Evolutionary conservation across 306 rosid species (phyloP).

Genomic region (Dryas drummondii): DNA sequence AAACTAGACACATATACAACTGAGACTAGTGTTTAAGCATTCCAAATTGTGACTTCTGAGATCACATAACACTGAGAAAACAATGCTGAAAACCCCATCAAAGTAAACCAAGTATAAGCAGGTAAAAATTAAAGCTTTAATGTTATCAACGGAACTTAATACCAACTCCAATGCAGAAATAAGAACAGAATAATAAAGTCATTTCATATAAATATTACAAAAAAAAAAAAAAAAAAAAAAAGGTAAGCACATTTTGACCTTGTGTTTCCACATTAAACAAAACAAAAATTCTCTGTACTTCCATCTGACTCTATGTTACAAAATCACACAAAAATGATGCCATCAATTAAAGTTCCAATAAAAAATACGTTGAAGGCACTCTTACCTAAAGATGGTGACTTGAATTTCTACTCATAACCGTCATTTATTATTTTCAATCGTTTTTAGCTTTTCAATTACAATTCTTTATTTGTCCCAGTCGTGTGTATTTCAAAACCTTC

Average conservation of each 20-base stretch:
- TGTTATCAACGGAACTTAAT: not conserved
- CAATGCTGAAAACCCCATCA: not conserved
- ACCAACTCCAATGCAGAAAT: not conserved
- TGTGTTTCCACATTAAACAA: not conserved
- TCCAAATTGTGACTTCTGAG: not conserved
- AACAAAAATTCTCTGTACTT: not conserved
- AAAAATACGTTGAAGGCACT: too few species aligned
- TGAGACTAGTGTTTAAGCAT: not conserved
- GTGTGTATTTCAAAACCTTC: not conserved
- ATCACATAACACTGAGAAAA: slow-evolving; percentile 1
- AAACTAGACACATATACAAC: not conserved
- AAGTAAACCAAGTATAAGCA: not conserved
- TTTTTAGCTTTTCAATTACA: not conserved
- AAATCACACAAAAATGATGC: not conserved
- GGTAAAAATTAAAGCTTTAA: not conserved
- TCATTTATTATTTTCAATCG: not conserved
- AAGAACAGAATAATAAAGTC: not conserved
- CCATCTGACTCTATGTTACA: not conserved
- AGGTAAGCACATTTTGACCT: not conserved
- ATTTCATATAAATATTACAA: not conserved
- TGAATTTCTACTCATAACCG: not conserved
- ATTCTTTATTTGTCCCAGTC: not conserved
- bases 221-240: too few species aligned
- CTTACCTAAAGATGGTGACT: too few species aligned
- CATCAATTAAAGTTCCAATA: not conserved